Base-by-base conservation (phyloP, 2,329 filamentous ascomycete species). In the Elsinoe australis region DNA sequence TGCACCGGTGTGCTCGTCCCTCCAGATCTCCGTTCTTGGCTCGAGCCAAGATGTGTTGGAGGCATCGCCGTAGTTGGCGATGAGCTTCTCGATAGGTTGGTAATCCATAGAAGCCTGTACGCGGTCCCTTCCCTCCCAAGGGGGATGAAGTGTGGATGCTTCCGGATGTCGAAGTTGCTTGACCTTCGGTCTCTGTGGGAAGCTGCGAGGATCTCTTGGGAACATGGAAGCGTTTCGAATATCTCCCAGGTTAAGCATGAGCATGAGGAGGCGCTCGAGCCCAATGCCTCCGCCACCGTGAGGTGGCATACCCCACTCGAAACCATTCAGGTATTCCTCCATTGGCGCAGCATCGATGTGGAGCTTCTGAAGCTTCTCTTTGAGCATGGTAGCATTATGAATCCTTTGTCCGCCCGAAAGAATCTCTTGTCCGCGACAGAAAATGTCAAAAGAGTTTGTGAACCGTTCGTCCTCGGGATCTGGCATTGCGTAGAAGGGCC, bases 391-490 rank as follows among this genome's bases (percentile, higher is more conserved):
- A 0, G 85, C 76, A 53, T 92, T 82, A 63, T 95, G 85, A 54
- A 95, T 94, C 77, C 89, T 87, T 66, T 95, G 89, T 5, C 89
- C 89, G 57, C 89, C 89, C 1, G 87, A 90, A 36, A 90, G 81
- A 50, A 95, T 92, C 64, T 95, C 89, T 61, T 95, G 89, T 0
- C 89, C 89, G 22, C 89, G 83, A 34, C 95, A 76, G 68, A 95
- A 95, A 50, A 95, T 94, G 63, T 95, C 89, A 58, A 95, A 95
- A 0, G 89, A 94, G 63, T 94, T 94, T 44, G 89, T 95, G 63
- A 81, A 79, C 26, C 76, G 73, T 9, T 78, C 71, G 59, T 94
- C 79, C 12, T 82, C 72, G 1, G 82, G 76, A 53, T 94, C 86
- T 21, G 83, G 83, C 77, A 94, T 89, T 1, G 89, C 87, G 61